Conservation (phyloP, 345 rosid species). For the Eucalyptus regnans region DNA sequence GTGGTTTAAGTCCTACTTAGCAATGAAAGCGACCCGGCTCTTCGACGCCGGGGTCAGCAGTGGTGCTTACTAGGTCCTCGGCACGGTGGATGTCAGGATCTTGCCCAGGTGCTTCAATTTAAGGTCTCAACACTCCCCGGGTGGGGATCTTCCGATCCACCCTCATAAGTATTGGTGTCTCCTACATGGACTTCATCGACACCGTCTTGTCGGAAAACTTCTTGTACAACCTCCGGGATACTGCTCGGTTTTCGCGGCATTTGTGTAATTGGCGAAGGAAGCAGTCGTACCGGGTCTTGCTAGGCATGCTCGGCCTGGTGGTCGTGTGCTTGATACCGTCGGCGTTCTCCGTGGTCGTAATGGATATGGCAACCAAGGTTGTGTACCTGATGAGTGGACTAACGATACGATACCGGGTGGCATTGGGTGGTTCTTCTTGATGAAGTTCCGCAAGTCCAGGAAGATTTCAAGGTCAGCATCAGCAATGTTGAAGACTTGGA, state of each 20-base stretch:
- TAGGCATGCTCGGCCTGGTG: neutral
- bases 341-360: neutral
- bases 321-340: neutral
- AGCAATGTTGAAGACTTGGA: neutral
- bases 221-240: conserved; percentile 32
- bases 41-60: conserved; percentile 73
- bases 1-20: neutral
- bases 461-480: neutral
- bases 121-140: conserved; percentile 42
- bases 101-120: conserved; percentile 15
- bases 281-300: conserved; percentile 13
- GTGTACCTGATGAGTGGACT: neutral
- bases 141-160: conserved; percentile 29
- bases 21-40: too few relatives aligned
- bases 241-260: conserved; percentile 23
- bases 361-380: neutral
- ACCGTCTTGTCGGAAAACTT: conserved; percentile 31
- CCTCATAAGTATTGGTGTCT: conserved; percentile 15
- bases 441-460: neutral
- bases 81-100: conserved; percentile 41
- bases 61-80: conserved; percentile 44
- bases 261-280: conserved; percentile 29
- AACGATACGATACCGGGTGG: neutral
- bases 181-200: conserved; percentile 23
- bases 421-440: neutral